These are phyloP conservation scores for Aschersonia sp. DNA, from an alignment of 2,329 filamentous ascomycete species.

Conservation along the genomic window DNA sequence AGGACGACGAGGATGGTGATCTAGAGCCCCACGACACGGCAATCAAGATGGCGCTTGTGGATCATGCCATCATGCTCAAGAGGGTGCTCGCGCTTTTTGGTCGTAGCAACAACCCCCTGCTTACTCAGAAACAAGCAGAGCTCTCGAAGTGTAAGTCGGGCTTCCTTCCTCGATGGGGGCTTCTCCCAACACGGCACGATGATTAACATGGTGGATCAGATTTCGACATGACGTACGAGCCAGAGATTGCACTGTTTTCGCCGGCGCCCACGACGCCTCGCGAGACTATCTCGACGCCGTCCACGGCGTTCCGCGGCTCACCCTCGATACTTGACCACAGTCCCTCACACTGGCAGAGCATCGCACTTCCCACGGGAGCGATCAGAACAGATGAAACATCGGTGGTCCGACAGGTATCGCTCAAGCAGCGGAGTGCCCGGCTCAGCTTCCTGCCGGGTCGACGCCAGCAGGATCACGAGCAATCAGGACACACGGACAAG, in stretches of 20 bases:
- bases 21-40: conserved; percentile 55
- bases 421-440: conserved; percentile 36
- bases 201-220: conserved; percentile 21
- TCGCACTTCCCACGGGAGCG: conserved; percentile 19
- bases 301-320: conserved; percentile 33
- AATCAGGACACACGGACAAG: conserved; percentile 11
- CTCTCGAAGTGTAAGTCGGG: conserved; percentile 46
- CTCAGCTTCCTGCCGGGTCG: conserved; percentile 40
- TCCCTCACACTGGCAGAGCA: conserved; percentile 14
- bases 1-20: conserved; percentile 28
- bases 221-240: conserved; percentile 47
- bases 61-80: conserved; percentile 80
- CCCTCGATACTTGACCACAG: conserved; percentile 22
- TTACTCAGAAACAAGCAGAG: conserved; percentile 40
- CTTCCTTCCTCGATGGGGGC: not conserved
- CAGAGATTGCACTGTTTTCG: conserved; percentile 49
- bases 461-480: conserved; percentile 28
- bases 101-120: conserved; percentile 45
- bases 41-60: conserved; percentile 71
- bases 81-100: conserved; percentile 60
- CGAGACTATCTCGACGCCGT: conserved; percentile 25
- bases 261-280: conserved; percentile 26
- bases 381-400: conserved; percentile 32
- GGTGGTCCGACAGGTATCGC: conserved; percentile 32
- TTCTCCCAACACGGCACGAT: not conserved